Conservation (phyloP, 176 grass and related monocot genomes). For the Microstegium vimineum region DNA sequence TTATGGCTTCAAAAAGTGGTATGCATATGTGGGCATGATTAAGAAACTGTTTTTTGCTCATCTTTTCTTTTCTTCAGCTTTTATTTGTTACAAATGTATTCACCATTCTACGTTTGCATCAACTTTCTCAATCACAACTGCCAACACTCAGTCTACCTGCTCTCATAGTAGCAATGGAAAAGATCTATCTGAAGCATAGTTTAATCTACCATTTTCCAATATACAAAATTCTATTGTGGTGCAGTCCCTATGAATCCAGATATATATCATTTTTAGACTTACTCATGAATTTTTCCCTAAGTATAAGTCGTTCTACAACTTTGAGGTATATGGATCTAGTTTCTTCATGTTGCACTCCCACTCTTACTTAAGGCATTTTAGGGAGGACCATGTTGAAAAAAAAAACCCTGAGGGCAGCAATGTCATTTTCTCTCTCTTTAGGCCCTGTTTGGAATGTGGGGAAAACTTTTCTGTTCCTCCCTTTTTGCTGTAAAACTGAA, state of each 20-base stretch:
- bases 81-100: background rate
- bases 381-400: background rate
- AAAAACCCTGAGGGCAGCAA: background rate
- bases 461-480: no score
- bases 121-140: background rate
- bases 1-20: constrained; percentile 61
- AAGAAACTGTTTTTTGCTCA: background rate
- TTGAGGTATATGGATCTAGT: background rate
- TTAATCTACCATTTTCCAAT: background rate
- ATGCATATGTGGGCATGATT: constrained; percentile 5
- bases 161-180: background rate
- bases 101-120: background rate
- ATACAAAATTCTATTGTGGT: background rate
- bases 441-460: no score
- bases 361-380: background rate
- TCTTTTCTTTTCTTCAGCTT: background rate
- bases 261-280: background rate
- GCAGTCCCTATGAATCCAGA: background rate
- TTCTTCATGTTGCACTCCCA: background rate
- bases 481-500: no score
- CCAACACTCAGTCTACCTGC: background rate
- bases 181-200: background rate
- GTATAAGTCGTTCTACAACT: background rate
- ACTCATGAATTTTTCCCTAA: background rate
- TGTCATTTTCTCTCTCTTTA: background rate